Conservation (phyloP, 257 asterid genomes). For the Linderniella brevidens region DNA sequence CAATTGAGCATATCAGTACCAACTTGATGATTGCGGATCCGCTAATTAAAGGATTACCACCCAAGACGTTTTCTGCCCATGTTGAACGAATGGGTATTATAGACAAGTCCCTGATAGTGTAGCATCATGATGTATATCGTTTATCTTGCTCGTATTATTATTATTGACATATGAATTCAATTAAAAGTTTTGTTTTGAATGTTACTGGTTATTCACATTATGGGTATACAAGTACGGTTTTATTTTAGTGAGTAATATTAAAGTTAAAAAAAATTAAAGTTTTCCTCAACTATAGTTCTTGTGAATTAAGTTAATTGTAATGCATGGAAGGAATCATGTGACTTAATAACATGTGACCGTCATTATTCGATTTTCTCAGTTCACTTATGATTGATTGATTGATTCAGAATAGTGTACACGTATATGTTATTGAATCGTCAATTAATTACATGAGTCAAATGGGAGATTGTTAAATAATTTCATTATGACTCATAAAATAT, state of each 20-base stretch:
- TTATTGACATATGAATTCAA: not conserved
- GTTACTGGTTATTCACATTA: not conserved
- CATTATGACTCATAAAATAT: not conserved
- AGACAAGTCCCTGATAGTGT: not conserved
- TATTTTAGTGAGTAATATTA: not conserved
- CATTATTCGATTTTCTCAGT: not conserved
- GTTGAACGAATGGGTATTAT: not conserved
- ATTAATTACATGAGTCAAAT: not conserved
- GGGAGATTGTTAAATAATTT: not conserved
- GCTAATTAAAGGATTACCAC: not conserved
- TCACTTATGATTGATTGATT: not conserved
- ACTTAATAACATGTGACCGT: not conserved
- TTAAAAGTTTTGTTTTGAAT: not conserved
- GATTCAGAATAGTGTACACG: not conserved
- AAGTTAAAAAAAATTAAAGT: not conserved
- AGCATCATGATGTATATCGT: not conserved
- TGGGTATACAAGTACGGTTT: not conserved
- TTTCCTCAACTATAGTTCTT: not conserved
- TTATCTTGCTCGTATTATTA: not conserved
- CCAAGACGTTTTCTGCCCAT: not conserved
- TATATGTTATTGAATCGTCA: not conserved
- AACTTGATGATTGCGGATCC: not conserved
- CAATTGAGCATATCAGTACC: not conserved
- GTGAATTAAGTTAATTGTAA: not conserved
- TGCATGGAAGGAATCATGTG: not conserved